Evolutionary conservation across 805 yeast genomes (phyloP), one percentile per base, ranked within the genome.

Genomic region (Yamadazyma akitaensis): DNA sequence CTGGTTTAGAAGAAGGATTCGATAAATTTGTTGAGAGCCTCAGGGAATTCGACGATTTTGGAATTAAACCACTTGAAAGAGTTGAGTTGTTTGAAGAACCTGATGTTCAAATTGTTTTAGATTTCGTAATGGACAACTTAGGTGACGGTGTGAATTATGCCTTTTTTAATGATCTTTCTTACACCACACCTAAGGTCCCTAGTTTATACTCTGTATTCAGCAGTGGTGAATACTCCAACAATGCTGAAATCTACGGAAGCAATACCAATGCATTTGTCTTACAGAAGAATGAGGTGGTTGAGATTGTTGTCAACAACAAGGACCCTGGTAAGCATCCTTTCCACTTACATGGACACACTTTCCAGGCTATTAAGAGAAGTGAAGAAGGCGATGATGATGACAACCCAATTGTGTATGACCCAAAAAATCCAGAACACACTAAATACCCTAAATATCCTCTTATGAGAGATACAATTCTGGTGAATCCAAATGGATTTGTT

Each of bases 301-400:
- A 92, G 62, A 79, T 92, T 55, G 86, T 88, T 6, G 60, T 92
- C 37, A 92, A 92, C 74, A 91, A 90, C 68, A 70, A 70, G 50
- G 99, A 92, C 67, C 80, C 96, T 5, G 97, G 98, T 63, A 85
- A 76, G 57, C 99, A 92, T 72, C 98, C 99, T 26, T 92, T 92
- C 94, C 99, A 92, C 70, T 72, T 92, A 63, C 99, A 92, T 72
- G 99, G 99, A 43, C 94, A 86, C 65, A 80, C 67, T 42, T 92
- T 91, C 87, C 97, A 92, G 71, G 75, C 85, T 9, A 64, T 89
- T 49, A 82, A 79, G 51, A 78, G 97, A 67, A 88, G 85, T 42
- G 80, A 74, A 26, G 81, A 75, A 37, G 80, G 77, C 43, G 69
- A 68, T 47, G 84, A 77, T 43, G 79, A 67, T 17, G 81, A 72